phyloP scores from a whole-genome alignment of 768 basidiomycete species.

The Collybiopsis confluens region DNA sequence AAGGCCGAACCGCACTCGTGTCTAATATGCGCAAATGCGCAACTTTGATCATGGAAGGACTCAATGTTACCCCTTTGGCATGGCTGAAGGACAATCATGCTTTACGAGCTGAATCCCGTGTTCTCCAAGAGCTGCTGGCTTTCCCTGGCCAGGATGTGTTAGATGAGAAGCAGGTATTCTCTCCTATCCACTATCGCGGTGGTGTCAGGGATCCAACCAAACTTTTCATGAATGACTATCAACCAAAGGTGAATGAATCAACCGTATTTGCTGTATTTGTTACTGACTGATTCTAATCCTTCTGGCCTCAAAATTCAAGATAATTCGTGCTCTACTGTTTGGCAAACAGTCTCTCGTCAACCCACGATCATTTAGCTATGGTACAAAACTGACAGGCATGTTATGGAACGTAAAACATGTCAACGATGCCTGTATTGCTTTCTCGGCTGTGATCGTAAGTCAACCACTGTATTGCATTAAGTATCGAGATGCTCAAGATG shows the following conservation, averaged over 20 bases:
- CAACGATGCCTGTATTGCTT: too few relatives aligned
- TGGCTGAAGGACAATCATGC: not conserved
- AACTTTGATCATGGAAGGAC: not conserved
- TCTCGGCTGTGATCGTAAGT: too few relatives aligned
- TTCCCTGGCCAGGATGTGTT: not conserved
- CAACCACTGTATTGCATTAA: too few relatives aligned
- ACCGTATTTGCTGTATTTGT: not conserved
- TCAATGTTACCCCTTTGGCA: not conserved
- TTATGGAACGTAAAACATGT: not conserved
- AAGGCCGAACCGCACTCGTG: not conserved
- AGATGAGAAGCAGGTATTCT: not conserved
- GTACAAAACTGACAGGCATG: not conserved
- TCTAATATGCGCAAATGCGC: too few relatives aligned
- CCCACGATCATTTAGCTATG: not conserved
- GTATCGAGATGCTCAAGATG: too few relatives aligned
- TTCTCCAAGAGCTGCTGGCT: not conserved
- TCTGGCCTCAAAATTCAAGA: too few relatives aligned
- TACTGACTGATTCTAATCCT: not conserved
- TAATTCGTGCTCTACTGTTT: not conserved
- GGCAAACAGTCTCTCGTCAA: not conserved
- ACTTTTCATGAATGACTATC: not conserved
- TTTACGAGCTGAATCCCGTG: not conserved
- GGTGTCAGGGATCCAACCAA: not conserved
- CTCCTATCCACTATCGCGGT: not conserved
- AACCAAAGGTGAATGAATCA: not conserved